A percentile compares a stretch with the other conserved stretches of the same genome.
These are phyloP conservation scores for Mallotus repandus DNA, from an alignment of 441 rosid genomes.

Conservation along the genomic window DNA sequence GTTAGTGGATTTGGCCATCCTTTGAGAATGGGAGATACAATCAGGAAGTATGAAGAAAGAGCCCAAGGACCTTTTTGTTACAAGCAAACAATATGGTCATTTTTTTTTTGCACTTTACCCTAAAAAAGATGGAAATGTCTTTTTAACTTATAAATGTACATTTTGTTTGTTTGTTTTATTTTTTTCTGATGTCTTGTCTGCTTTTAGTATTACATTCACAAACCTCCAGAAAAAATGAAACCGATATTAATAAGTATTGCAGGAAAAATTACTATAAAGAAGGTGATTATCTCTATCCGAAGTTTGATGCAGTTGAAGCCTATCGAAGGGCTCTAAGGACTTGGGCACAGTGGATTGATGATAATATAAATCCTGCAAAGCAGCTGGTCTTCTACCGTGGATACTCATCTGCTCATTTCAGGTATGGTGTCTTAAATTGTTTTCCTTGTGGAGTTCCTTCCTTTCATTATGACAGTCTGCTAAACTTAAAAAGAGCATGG, in stretches of 20 bases:
- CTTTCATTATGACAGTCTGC: too few species aligned
- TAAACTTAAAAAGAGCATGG: not conserved
- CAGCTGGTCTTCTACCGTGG: conserved; percentile 86
- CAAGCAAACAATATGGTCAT: too few species aligned
- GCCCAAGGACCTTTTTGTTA: too few species aligned
- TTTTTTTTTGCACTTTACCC: too few species aligned
- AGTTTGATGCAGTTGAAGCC: conserved; percentile 82
- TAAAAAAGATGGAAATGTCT: not conserved
- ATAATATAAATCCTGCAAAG: conserved; percentile 48
- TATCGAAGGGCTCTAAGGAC: conserved; percentile 75
- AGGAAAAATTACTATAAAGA: conserved; percentile 92
- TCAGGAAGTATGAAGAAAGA: too few species aligned
- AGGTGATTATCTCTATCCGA: conserved; percentile 78
- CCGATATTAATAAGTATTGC: conserved; percentile 29
- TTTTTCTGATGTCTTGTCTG: conserved; percentile 1
- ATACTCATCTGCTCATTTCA: conserved; percentile 92
- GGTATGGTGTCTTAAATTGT: conserved; percentile 37
- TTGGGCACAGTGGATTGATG: conserved; percentile 83
- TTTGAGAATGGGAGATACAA: too few species aligned
- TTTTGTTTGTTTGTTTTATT: not conserved
- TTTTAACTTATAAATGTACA: not conserved
- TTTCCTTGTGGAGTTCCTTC: not conserved
- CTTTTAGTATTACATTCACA: not conserved
- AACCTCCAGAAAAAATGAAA: conserved; percentile 19
- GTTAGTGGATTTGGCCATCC: too few species aligned